phyloP scores from a whole-genome alignment of 176 grass and related monocot species.

The Alloteropsis semialata region DNA sequence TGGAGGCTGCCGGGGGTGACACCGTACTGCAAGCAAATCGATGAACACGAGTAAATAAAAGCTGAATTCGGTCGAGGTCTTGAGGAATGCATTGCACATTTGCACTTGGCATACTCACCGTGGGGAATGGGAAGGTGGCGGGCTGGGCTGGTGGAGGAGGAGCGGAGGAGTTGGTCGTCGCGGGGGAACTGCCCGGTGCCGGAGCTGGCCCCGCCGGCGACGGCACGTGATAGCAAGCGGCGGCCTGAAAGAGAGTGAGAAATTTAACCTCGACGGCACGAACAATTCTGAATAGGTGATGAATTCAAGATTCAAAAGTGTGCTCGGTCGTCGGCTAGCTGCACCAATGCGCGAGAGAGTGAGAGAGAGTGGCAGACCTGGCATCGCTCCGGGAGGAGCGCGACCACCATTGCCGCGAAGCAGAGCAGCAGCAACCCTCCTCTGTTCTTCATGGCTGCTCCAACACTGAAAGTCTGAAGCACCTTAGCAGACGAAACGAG shows the following conservation, averaged over 20 bases:
- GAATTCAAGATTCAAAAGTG: background rate
- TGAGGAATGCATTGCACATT: background rate
- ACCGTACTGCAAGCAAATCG: constrained; percentile 35
- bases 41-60: background rate
- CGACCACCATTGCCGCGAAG: background rate
- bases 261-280: background rate
- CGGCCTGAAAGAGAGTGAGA: background rate
- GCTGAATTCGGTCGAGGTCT: background rate
- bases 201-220: background rate
- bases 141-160: background rate
- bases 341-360: background rate
- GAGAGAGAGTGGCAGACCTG: constrained; percentile 23
- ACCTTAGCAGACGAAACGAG: background rate
- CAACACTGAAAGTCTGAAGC: background rate
- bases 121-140: constrained; percentile 3
- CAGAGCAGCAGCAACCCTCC: background rate
- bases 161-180: background rate
- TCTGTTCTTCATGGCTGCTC: constrained; percentile 31
- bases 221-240: background rate
- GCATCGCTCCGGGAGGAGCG: background rate
- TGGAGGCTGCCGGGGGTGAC: constrained; percentile 59
- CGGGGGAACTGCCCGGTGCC: background rate
- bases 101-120: background rate
- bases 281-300: background rate
- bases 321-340: too few species aligned